Evolutionary conservation across 805 yeast genomes (phyloP).

Genomic region (Scheffersomyces amazonensis): DNA sequence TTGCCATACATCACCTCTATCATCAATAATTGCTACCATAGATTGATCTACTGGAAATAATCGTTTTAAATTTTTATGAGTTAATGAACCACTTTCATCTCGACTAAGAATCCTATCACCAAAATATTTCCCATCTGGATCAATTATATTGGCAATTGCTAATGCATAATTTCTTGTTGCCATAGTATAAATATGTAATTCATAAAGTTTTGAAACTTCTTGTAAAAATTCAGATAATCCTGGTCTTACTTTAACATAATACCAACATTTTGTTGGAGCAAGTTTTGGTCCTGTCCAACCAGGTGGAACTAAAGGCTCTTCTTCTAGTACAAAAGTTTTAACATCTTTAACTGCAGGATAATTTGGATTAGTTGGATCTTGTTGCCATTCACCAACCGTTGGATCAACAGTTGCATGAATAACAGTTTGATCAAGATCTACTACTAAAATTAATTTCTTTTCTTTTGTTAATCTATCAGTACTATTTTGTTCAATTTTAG

Average conservation of each 20-base stretch:
- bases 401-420: constrained; percentile 98
- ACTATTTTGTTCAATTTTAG: constrained; percentile 68
- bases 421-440: constrained; percentile 95
- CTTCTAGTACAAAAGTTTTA: constrained; percentile 70
- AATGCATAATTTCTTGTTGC: constrained; percentile 93
- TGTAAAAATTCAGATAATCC: constrained; percentile 75
- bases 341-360: constrained; percentile 84
- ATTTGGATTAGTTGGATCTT: constrained; percentile 81
- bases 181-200: constrained; percentile 96
- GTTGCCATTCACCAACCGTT: constrained; percentile 94
- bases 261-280: constrained; percentile 68
- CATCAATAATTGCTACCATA: constrained; percentile 95
- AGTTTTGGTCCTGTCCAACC: constrained; percentile 60
- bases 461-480: constrained; percentile 59
- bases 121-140: constrained; percentile 82
- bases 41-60: constrained; percentile 94
- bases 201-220: constrained; percentile 63
- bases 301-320: constrained; percentile 60
- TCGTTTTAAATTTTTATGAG: constrained; percentile 84
- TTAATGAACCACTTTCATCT: constrained; percentile 90
- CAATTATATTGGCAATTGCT: constrained; percentile 85
- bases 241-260: constrained; percentile 89
- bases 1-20: constrained; percentile 98
- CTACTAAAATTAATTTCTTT: constrained; percentile 80
- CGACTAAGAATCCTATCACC: constrained; percentile 90